Evolutionary conservation across 768 basidiomycete genomes (phyloP), one percentile per base, ranked within the genome.

Genomic region (Tricholoma flavovirens): DNA sequence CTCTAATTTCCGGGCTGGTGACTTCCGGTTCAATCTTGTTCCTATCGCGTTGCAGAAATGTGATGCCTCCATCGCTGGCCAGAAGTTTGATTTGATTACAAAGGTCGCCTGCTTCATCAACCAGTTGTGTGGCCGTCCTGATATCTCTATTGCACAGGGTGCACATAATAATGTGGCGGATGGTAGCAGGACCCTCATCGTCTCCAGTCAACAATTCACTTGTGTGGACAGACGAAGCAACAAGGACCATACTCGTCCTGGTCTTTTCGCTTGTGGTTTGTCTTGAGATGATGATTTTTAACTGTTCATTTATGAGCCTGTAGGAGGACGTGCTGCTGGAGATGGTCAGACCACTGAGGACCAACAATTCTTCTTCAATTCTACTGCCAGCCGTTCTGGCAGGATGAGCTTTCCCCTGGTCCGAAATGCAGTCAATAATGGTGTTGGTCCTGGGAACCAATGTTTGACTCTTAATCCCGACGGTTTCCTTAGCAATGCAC

Each of bases 41-140:
- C 68, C 67, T 45, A 40, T 70, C 17, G 57, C 64, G 4, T 21
- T 68, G 36, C 64, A 66, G 58, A 54, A 55, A 15, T 71, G 71
- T 54, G 65, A 70, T 42, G 32, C 62, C 5, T 53, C 54, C 9
- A 57, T 64, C 4, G 67, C 63, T 7, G 69, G 65, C 4, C 71
- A 72, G 54, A 67, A 68, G 56, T 72, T 67, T 40, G 71, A 72
- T 55, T 60, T 72, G 21, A 63, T 72, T 49, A 69, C 69, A 11
- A 62, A 64, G 59, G 66, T 64, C 49, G 66, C 61, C 35, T 65
- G 60, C 26, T 50, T 26, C 26, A 9, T 38, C 7, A 29, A 6
- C 17, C 11, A 38, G 22, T 19, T 42, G 15, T 21, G 9, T 52
- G 22, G 8, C 24, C 17, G 12, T 49, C 26, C 22, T 26, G 26